Evolutionary conservation across 148 eudicot genomes (phyloP), one percentile per base, ranked within the genome.

Genomic region (Chenopodium quinoa): DNA sequence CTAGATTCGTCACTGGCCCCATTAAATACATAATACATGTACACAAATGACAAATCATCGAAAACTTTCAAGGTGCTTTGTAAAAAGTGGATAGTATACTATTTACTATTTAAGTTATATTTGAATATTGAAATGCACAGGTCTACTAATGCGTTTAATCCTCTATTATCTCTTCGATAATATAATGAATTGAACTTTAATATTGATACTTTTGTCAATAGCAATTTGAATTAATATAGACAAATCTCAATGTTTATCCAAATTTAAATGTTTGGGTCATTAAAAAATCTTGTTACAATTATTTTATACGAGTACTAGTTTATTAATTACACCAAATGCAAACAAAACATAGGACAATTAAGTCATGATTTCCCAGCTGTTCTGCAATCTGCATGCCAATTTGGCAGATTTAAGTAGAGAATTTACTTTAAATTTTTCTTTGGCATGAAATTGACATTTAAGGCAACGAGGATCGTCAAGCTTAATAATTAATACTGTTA

Each of bases 391-490:
- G 77, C 77, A 50, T 75, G 77, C 77, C 62, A 23, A 14, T 50
- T 23, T 75, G 62, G 22, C 37, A 27, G 77, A 13, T 73, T 75
- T 25, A 27, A 73, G 44, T 20, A 9, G 1, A 10, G 19, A 47
- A 6, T 73, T 46, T 0, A 9, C n/a, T 47, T 48, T 48, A 48
- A 9, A 4, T 10, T 1, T 11, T 52, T 47, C n/a, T 44, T 52
- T 40, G 7, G 10, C 40, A 40, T 75, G 71, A 77, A 77, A 64
- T 44, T 64, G 80, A 77, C 80, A 27, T 64, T 37, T n/a, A 20
- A 37, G 22, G 29, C 52, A 23, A 65, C 23, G 71, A 64, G 52
- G 47, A 76, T 37, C 63, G 60, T 52, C 62, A 27, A 50, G 77
- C 64, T 52, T 23, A 4, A 48, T 25, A 40, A 40, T 40, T 40